Evolutionary conservation across 163 green algal species (phyloP).

Genomic region (Volvox carteri): DNA sequence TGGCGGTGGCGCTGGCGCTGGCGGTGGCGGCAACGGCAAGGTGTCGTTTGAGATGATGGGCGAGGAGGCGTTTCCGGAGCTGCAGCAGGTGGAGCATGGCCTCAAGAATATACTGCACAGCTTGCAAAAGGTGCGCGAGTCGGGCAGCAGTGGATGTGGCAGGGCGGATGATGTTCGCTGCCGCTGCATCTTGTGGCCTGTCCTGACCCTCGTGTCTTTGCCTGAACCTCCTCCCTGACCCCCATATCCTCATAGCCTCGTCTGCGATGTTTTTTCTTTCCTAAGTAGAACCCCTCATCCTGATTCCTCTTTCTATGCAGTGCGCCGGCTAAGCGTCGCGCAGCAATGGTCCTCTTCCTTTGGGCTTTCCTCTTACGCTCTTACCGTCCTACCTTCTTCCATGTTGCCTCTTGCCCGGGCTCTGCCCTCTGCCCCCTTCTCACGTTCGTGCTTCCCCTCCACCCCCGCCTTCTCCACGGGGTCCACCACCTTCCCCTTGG

Average conservation of each 20-base stretch:
- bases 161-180: background rate
- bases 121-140: constrained; percentile 39
- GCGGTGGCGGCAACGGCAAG: background rate
- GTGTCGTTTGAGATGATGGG: background rate
- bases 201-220: background rate
- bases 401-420: too few relatives aligned
- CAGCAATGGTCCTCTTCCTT: too few relatives aligned
- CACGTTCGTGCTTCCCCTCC: too few relatives aligned
- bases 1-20: background rate
- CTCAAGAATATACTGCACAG: constrained; percentile 57
- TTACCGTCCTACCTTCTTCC: too few relatives aligned
- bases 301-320: too few relatives aligned
- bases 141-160: background rate
- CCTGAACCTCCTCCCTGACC: background rate
- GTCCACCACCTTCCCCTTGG: too few relatives aligned
- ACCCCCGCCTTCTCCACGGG: too few relatives aligned
- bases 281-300: too few relatives aligned
- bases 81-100: constrained; percentile 52
- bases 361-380: too few relatives aligned
- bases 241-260: background rate
- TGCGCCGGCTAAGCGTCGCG: too few relatives aligned
- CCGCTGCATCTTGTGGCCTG: background rate
- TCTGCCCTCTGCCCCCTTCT: too few relatives aligned
- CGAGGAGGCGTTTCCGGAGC: constrained; percentile 48
- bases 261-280: too few relatives aligned